Evolutionary conservation across 192 early-diverging fungal species (phyloP), one percentile per base, ranked within the genome.

Genomic region (Coemansia sp.): DNA sequence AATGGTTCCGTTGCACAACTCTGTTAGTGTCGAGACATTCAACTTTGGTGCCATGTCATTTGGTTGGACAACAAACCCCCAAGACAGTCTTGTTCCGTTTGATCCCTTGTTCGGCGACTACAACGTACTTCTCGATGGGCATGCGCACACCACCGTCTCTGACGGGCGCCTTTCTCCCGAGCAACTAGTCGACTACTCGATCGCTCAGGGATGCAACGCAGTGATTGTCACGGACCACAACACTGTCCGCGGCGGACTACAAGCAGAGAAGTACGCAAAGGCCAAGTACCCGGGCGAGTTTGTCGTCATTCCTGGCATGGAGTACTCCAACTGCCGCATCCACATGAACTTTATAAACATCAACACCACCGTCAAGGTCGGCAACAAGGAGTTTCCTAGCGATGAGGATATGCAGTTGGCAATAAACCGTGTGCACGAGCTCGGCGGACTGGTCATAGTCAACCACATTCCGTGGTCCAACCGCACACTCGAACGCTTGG

Each of bases 391-490:
- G 8, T 83, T 80, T 45, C 90, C 90, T 7, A 83, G 83, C 36
- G 86, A 92, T 54, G 75, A 87, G 32, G 83, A 90, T 4, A 59
- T 92, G 7, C 72, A 76, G 64, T 51, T 58, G 5, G 87, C 84
- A 0, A 92, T 92, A 48, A 64, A 75, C 29, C 75, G 77, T 57
- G 78, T 83, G 11, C 90, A 92, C 69, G 79, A 79, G 50, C 56
- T 90, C 12, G 90, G 90, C 34, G 90, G 90, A 0, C 60, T 92
- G 20, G 90, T 87, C 0, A 87, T 90, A 55, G 87, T 90, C 3
- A 92, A 92, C 72, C 90, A 92, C 66, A 89, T 92, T 54, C 90
- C 90, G 0, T 92, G 90, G 90, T 88, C 86, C 59, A 90, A 89
- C 68, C 75, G 77, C 2, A 89, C 87, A 34, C 77, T 84, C 52